A percentile compares a stretch with the other conserved stretches of the same genome.
These are phyloP conservation scores for Chrysanthemum makinoi DNA, from an alignment of 129 eudicot genomes.

Conservation along the genomic window DNA sequence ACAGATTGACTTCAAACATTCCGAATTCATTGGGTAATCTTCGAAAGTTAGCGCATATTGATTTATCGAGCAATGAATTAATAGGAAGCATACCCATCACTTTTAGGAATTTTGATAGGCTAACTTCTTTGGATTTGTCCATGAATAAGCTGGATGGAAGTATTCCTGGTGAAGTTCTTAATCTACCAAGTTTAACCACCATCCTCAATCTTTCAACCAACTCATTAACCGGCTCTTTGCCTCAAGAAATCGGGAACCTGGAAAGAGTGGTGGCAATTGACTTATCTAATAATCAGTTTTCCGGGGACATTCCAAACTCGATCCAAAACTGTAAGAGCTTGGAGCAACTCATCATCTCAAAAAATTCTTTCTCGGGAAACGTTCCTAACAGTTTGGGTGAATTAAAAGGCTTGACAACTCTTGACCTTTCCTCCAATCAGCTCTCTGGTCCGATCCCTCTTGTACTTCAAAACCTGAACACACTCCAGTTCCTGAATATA, in stretches of 20 bases:
- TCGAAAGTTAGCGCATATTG: slow-evolving; percentile 32
- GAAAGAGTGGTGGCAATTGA: slow-evolving; percentile 44
- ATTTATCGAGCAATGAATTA: slow-evolving; percentile 48
- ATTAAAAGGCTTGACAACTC: slow-evolving; percentile 45
- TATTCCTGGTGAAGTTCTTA: slow-evolving; percentile 42
- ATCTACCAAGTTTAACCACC: slow-evolving; percentile 42
- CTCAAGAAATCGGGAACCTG: slow-evolving; percentile 42
- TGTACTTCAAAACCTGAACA: slow-evolving; percentile 34
- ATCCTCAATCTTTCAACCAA: slow-evolving; percentile 56
- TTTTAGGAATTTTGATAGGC: slow-evolving; percentile 33
- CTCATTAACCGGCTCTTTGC: slow-evolving; percentile 48
- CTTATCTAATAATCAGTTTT: slow-evolving; percentile 42
- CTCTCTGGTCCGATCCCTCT: slow-evolving; percentile 58
- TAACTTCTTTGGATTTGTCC: slow-evolving; percentile 51
- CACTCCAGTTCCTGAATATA: slow-evolving; percentile 46
- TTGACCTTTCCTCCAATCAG: slow-evolving; percentile 64
- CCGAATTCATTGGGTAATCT: slow-evolving; percentile 60
- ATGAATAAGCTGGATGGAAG: slow-evolving; percentile 53
- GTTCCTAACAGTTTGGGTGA: slow-evolving; percentile 44
- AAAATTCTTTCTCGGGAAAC: slow-evolving; percentile 42
- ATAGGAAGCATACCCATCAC: slow-evolving; percentile 48
- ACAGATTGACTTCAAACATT: slow-evolving; percentile 36
- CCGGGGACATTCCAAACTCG: slow-evolving; percentile 46
- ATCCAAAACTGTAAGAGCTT: slow-evolving; percentile 57
- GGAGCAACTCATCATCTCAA: slow-evolving; percentile 34